Evolutionary conservation across 768 basidiomycete genomes (phyloP).

Genomic region (Tremella fuciformis): DNA sequence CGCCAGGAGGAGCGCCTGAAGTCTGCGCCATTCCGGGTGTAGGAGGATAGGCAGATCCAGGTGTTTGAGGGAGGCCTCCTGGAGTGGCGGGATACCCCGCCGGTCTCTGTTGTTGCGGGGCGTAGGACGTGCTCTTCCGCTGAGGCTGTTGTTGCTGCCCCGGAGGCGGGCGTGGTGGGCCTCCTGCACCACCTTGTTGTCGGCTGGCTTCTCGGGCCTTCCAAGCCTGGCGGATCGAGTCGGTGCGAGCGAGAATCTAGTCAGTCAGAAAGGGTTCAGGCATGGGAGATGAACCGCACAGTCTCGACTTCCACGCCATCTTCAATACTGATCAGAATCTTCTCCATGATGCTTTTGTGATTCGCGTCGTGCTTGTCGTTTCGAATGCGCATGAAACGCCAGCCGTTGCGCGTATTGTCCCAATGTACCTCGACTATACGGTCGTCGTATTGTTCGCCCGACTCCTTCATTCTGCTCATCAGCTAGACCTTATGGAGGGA

Average conservation of each 20-base stretch:
- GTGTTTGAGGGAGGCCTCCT: constrained; percentile 14
- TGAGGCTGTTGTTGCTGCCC: constrained; percentile 16
- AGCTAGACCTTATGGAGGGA: background rate
- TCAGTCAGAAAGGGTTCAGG: background rate
- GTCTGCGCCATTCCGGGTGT: background rate
- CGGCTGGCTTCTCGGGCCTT: constrained; percentile 27
- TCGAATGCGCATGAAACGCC: constrained; percentile 90
- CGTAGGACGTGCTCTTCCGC: background rate
- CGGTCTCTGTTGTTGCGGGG: constrained; percentile 19
- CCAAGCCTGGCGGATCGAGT: constrained; percentile 40
- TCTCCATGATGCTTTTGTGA: constrained; percentile 75
- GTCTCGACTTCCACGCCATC: constrained; percentile 89
- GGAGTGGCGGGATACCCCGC: constrained; percentile 10
- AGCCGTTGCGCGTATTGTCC: constrained; percentile 64
- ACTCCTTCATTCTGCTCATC: constrained; percentile 68
- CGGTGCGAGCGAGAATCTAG: constrained; percentile 30
- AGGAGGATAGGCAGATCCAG: constrained; percentile 10
- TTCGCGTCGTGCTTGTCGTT: constrained; percentile 94
- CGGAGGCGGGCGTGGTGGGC: constrained; percentile 8
- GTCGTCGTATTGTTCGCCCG: constrained; percentile 86
- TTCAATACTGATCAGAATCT: constrained; percentile 82
- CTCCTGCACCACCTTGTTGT: constrained; percentile 1
- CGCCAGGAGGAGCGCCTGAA: constrained; percentile 11
- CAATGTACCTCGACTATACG: constrained; percentile 91
- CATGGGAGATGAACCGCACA: constrained; percentile 56